phyloP scores from a whole-genome alignment of 306 rosid species.

The Castanea crenata region DNA sequence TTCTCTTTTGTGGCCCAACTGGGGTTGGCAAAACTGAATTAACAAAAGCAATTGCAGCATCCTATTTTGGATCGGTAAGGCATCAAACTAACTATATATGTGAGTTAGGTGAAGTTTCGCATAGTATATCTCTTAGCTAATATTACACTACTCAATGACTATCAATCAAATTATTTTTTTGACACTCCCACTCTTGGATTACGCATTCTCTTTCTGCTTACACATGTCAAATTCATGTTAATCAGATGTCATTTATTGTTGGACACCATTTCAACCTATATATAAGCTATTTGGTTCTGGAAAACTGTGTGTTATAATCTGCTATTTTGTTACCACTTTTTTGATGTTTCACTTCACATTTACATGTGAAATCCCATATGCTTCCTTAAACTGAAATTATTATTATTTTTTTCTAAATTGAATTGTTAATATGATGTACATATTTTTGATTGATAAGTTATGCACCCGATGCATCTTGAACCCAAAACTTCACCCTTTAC shows the following conservation, averaged over 20 bases:
- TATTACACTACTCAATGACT: too few relatives aligned
- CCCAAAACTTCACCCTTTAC: too few relatives aligned
- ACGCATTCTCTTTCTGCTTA: neutral
- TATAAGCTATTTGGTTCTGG: neutral
- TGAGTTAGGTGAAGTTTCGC: neutral
- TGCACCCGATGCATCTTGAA: too few relatives aligned
- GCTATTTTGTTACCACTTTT: neutral
- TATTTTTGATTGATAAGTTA: too few relatives aligned
- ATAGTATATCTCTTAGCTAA: too few relatives aligned
- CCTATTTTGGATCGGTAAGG: conserved; percentile 83
- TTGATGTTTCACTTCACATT: neutral
- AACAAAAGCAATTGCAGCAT: conserved; percentile 67
- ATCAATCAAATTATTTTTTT: too few relatives aligned
- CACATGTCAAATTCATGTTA: neutral
- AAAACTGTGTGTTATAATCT: neutral
- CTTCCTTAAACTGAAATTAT: neutral
- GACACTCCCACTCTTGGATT: too few relatives aligned
- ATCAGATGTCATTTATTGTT: too few relatives aligned
- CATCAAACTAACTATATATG: conserved; percentile 11
- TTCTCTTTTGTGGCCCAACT: conserved; percentile 84
- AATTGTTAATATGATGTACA: neutral
- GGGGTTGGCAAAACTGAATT: conserved; percentile 93
- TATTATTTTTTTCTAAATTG: neutral
- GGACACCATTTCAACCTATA: neutral
- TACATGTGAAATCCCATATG: neutral